Conservation (phyloP, 495 filamentous ascomycete genomes). For the Xylaria palmicola region DNA sequence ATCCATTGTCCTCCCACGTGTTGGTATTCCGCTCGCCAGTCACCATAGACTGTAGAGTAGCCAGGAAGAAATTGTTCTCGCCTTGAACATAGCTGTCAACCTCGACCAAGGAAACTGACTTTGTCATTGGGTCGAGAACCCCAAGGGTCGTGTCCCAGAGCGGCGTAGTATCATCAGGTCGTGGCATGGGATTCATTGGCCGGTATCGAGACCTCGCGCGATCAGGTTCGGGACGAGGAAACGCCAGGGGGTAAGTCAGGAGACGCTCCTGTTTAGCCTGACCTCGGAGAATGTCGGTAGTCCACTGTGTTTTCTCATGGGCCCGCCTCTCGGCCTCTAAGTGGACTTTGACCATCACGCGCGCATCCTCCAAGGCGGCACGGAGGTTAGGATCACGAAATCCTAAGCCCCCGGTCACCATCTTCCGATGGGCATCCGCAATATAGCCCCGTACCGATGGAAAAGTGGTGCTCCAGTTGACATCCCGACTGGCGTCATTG, state of each 20-base stretch:
- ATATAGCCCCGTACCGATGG: conserved; percentile 19
- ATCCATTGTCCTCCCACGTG: neutral
- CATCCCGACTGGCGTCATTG: conserved; percentile 20
- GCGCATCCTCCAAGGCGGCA: conserved; percentile 19
- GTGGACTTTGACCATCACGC: conserved; percentile 20
- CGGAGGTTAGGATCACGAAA: conserved; percentile 12
- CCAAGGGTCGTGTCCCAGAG: conserved; percentile 9
- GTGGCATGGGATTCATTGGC: conserved; percentile 15
- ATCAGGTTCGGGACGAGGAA: conserved; percentile 7
- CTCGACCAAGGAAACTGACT: neutral
- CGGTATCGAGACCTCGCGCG: conserved; percentile 19
- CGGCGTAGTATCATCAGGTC: neutral
- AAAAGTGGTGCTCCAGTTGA: conserved; percentile 12
- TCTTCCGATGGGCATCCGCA: conserved; percentile 13
- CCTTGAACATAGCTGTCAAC: conserved; percentile 11
- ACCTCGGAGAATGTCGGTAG: conserved; percentile 10
- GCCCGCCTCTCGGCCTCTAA: conserved; percentile 1
- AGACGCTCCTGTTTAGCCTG: conserved; percentile 18
- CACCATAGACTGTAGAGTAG: neutral
- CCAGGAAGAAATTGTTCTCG: conserved; percentile 9
- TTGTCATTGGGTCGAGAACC: neutral
- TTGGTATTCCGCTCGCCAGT: neutral
- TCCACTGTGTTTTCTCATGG: conserved; percentile 18
- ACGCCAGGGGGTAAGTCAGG: conserved; percentile 18
- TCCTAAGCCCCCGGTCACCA: conserved; percentile 22